phyloP scores from a whole-genome alignment of 192 early-diverging fungal species.

The Haplosporangium gracile region DNA sequence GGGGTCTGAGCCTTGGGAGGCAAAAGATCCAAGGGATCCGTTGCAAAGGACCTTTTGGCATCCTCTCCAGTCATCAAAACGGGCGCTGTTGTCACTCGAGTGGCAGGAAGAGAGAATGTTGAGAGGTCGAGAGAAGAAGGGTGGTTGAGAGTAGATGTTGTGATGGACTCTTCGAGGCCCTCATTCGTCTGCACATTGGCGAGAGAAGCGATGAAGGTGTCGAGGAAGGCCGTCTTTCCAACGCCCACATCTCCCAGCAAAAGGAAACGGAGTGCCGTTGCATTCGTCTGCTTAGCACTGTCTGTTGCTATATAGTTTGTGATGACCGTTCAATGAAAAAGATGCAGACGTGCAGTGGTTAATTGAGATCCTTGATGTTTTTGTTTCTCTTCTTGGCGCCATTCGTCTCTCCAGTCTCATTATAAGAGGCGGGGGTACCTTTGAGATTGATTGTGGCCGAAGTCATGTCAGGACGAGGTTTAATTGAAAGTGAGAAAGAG shows the following conservation, averaged over 20 bases:
- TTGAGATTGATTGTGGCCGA: background rate
- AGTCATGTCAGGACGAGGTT: background rate
- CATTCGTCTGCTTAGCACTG: background rate
- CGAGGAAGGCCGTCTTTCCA: slow-evolving; percentile 38
- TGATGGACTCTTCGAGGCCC: slow-evolving; percentile 23
- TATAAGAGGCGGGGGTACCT: background rate
- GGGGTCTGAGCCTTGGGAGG: slow-evolving; percentile 27
- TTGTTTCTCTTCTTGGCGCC: background rate
- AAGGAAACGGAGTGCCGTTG: slow-evolving; percentile 38
- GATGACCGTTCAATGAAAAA: background rate
- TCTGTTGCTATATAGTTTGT: background rate
- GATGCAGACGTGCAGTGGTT: background rate
- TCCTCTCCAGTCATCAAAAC: slow-evolving; percentile 10
- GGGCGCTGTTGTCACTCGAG: slow-evolving; percentile 11
- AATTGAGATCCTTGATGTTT: background rate
- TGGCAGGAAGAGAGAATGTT: slow-evolving; percentile 7
- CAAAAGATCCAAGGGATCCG: slow-evolving; percentile 34
- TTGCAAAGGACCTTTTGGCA: background rate
- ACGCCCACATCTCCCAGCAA: slow-evolving; percentile 51
- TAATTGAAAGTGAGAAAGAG: background rate
- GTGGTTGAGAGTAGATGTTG: background rate
- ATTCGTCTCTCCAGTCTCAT: background rate
- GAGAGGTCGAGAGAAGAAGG: slow-evolving; percentile 4
- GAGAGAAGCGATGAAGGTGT: slow-evolving; percentile 40
- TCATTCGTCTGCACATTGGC: slow-evolving; percentile 26